Conservation (phyloP, 495 filamentous ascomycete genomes). For the Hypomontagnella submonticulosa region DNA sequence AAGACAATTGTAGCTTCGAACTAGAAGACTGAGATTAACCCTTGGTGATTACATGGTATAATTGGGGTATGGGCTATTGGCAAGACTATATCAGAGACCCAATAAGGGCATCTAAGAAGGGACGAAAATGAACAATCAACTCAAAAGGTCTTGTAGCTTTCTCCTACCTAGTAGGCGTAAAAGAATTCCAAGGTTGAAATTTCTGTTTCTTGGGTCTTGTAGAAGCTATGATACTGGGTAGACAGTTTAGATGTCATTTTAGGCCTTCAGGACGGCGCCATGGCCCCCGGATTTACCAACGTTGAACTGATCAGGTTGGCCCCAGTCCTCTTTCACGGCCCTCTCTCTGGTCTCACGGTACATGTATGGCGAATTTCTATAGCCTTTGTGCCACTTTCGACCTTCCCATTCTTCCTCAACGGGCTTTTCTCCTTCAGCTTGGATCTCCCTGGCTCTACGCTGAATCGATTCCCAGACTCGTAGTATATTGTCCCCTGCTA, state of each 20-base stretch:
- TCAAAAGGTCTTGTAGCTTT: too few species aligned
- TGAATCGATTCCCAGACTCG: slow-evolving; percentile 29
- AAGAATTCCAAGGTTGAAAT: too few species aligned
- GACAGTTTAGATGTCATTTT: slow-evolving; percentile 10
- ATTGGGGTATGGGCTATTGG: too few species aligned
- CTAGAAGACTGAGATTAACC: too few species aligned
- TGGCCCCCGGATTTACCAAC: slow-evolving; percentile 14
- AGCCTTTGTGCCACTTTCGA: slow-evolving; percentile 33
- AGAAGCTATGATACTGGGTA: not conserved
- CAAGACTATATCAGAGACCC: too few species aligned
- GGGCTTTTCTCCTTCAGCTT: slow-evolving; percentile 17
- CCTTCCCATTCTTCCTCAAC: slow-evolving; percentile 34
- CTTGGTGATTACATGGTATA: too few species aligned
- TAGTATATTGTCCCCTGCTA: slow-evolving; percentile 66
- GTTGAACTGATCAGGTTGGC: slow-evolving; percentile 27
- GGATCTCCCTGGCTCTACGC: slow-evolving; percentile 20
- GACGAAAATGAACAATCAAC: too few species aligned
- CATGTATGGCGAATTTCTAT: slow-evolving; percentile 32
- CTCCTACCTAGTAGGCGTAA: too few species aligned
- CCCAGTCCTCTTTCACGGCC: slow-evolving; percentile 28
- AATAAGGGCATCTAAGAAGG: too few species aligned
- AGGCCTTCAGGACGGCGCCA: slow-evolving; percentile 9
- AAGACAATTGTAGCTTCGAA: too few species aligned
- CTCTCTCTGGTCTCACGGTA: slow-evolving; percentile 28
- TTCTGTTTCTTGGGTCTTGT: not conserved